Conservation (phyloP, 306 rosid genomes). For the Sophora flavescens region DNA sequence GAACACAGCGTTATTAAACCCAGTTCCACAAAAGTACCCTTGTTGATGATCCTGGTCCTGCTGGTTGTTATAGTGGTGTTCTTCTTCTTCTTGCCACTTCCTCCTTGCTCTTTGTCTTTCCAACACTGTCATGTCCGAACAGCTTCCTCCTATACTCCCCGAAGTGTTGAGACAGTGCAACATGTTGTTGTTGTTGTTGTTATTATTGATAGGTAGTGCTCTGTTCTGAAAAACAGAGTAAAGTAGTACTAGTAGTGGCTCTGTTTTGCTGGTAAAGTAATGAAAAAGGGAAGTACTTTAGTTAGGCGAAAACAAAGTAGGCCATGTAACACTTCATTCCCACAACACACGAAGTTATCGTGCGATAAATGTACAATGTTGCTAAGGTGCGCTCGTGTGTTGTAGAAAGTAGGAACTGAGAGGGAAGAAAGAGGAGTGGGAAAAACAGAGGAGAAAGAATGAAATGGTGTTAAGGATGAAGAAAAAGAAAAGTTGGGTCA, state of each 20-base stretch:
- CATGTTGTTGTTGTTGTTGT: conserved; percentile 37
- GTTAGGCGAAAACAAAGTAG: conserved; percentile 9
- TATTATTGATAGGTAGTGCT: conserved; percentile 32
- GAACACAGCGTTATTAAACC: conserved; percentile 44
- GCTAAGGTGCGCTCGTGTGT: conserved; percentile 24
- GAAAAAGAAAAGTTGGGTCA: conserved; percentile 23
- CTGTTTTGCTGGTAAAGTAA: background rate
- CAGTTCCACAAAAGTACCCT: conserved; percentile 45
- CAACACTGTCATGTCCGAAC: conserved; percentile 58
- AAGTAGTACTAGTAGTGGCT: background rate
- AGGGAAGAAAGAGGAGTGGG: background rate
- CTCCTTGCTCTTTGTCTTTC: conserved; percentile 59
- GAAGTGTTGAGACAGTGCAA: conserved; percentile 60
- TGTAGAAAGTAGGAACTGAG: conserved; percentile 1
- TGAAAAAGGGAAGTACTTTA: background rate
- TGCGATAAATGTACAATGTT: conserved; percentile 26
- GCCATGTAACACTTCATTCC: conserved; percentile 9
- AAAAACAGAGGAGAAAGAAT: background rate
- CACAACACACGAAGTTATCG: background rate
- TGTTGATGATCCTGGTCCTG: background rate
- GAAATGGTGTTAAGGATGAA: conserved; percentile 38
- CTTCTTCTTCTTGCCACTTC: conserved; percentile 52
- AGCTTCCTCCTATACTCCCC: conserved; percentile 44
- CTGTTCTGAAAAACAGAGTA: conserved; percentile 32
- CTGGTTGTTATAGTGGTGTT: background rate